Percentiles rank a stretch among this genome's conserved stretches.
These are phyloP conservation scores for Aphanomyces invadans DNA, from an alignment of 352 stramenopile species.

Conservation along the genomic window DNA sequence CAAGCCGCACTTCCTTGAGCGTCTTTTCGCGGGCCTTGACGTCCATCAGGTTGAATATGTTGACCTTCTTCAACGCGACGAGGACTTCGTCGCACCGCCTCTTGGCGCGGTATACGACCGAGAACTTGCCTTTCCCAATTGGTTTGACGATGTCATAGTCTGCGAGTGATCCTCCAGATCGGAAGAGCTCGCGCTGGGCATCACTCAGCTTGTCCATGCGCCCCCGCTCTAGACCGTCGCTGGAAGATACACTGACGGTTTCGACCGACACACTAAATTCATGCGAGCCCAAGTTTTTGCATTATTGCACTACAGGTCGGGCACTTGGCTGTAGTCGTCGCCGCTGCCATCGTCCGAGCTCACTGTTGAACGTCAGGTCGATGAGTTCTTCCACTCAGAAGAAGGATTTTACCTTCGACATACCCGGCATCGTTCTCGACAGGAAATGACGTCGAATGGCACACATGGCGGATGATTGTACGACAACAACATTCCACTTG, in stretches of 20 bases:
- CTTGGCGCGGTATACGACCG: conserved; percentile 84
- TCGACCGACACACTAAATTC: background rate
- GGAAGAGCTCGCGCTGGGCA: conserved; percentile 62
- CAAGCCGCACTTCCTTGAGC: conserved; percentile 81
- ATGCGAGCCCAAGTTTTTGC: background rate
- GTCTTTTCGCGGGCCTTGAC: conserved; percentile 85
- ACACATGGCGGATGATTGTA: too few relatives aligned
- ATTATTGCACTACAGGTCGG: background rate
- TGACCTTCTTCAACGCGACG: conserved; percentile 92
- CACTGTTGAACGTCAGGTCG: background rate
- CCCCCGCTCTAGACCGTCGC: background rate
- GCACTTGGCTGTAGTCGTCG: conserved; percentile 17
- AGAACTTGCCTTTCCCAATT: conserved; percentile 92
- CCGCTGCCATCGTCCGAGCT: background rate
- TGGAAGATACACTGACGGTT: background rate
- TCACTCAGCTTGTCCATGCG: conserved; percentile 69
- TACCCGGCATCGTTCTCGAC: background rate
- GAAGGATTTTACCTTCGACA: background rate
- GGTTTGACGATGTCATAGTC: conserved; percentile 83
- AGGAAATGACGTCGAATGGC: too few relatives aligned
- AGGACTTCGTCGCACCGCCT: conserved; percentile 50
- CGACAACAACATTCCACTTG: background rate
- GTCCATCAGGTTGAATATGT: conserved; percentile 88
- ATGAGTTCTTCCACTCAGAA: background rate
- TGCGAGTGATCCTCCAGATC: conserved; percentile 37